A percentile compares a stretch with the other conserved stretches of the same genome.
phyloP scores from a whole-genome alignment of 345 rosid species.

The Dimocarpus longan region DNA sequence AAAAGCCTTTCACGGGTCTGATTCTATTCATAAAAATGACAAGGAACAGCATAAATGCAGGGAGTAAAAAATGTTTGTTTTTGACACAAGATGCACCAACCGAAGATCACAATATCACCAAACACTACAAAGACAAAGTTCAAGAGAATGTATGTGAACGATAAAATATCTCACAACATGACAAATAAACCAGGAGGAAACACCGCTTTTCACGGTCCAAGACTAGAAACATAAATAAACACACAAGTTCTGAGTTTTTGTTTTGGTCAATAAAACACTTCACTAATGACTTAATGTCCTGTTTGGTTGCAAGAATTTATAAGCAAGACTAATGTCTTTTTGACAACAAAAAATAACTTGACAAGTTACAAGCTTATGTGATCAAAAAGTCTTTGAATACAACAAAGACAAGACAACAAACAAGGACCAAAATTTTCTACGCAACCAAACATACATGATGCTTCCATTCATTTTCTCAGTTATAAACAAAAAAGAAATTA shows the following conservation, averaged over 20 bases:
- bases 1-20: constrained; percentile 40
- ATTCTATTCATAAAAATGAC: constrained; percentile 41
- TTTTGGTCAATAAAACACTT: background rate
- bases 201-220: constrained; percentile 8
- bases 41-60: constrained; percentile 14
- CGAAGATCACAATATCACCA: constrained; percentile 15
- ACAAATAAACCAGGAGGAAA: background rate
- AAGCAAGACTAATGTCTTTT: background rate
- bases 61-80: constrained; percentile 11
- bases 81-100: background rate
- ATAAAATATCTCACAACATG: background rate
- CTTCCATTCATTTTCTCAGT: constrained; percentile 17
- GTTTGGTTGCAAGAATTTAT: constrained; percentile 29
- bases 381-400: background rate
- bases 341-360: background rate
- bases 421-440: background rate
- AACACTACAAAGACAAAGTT: background rate
- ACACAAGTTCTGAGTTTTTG: background rate
- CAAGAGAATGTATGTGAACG: background rate
- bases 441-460: background rate
- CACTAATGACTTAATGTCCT: background rate
- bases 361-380: background rate
- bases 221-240: too few species aligned
- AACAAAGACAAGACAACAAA: background rate
- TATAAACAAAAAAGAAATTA: constrained; percentile 14